These are phyloP conservation scores for Saturnispora galanensis DNA, from an alignment of 805 yeast species.

Conservation along the genomic window DNA sequence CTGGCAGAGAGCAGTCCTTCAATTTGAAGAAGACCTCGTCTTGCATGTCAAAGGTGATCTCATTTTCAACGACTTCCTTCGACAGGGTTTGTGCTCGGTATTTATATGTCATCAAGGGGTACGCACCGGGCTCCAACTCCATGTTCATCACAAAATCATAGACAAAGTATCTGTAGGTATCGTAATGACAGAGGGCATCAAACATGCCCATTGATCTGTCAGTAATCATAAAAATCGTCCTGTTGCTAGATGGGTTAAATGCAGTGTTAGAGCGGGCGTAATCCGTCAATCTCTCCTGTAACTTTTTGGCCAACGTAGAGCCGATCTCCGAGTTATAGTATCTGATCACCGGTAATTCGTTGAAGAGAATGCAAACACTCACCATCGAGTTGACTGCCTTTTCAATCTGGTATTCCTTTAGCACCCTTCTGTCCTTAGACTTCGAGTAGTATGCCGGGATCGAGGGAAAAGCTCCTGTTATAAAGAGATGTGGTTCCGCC, in stretches of 20 bases:
- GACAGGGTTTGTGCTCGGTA: slow-evolving; percentile 18
- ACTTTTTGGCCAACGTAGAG: slow-evolving; percentile 51
- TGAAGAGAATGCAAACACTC: slow-evolving; percentile 64
- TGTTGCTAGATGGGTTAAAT: slow-evolving; percentile 42
- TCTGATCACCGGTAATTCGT: slow-evolving; percentile 83
- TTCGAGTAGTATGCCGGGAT: slow-evolving; percentile 70
- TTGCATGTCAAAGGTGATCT: slow-evolving; percentile 19
- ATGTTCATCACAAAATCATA: slow-evolving; percentile 46
- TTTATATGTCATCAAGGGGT: slow-evolving; percentile 20
- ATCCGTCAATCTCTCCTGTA: slow-evolving; percentile 63
- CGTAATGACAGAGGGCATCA: slow-evolving; percentile 82
- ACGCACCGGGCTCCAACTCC: slow-evolving; percentile 18
- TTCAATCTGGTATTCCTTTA: slow-evolving; percentile 45
- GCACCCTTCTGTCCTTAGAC: slow-evolving; percentile 41
- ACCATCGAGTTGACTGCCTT: slow-evolving; percentile 57
- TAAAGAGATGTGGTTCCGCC: slow-evolving; percentile 58
- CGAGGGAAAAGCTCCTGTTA: slow-evolving; percentile 52
- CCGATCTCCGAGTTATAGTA: slow-evolving; percentile 50
- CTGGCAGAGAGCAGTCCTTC: slow-evolving; percentile 21
- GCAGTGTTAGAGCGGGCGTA: slow-evolving; percentile 62
- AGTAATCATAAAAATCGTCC: slow-evolving; percentile 59
- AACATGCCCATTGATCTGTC: slow-evolving; percentile 79
- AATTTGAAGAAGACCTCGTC: slow-evolving; percentile 21
- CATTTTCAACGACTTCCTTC: slow-evolving; percentile 20
- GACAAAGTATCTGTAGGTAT: slow-evolving; percentile 86